Conservation (phyloP, 179 eudicot species). For the Silene vulgaris region DNA sequence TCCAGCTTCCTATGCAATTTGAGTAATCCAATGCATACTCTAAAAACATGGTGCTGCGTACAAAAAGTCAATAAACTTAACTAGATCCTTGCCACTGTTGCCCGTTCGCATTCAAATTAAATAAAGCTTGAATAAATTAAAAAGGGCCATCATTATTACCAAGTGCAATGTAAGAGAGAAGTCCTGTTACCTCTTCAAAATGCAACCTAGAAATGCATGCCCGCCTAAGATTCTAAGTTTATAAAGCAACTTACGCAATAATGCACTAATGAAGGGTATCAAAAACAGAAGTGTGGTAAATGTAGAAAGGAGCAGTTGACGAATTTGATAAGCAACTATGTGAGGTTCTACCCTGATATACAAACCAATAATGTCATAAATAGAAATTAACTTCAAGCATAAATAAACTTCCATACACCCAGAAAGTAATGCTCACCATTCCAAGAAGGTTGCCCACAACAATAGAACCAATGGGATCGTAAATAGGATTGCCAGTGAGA, state of each 20-base stretch:
- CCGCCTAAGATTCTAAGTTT: background rate
- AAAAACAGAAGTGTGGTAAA: no score
- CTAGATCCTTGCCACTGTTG: no score
- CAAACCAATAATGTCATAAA: background rate
- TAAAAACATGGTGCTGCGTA: no score
- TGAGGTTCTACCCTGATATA: background rate
- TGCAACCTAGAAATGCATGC: background rate
- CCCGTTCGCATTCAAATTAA: no score
- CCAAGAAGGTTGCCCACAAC: slow-evolving; percentile 92
- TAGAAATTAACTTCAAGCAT: background rate
- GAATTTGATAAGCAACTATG: no score
- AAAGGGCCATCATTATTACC: no score
- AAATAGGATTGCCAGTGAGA: slow-evolving; percentile 84
- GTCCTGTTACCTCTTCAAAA: background rate
- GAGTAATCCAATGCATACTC: no score
- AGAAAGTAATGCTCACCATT: slow-evolving; percentile 46
- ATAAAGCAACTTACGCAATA: background rate
- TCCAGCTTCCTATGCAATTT: no score
- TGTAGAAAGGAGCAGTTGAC: no score
- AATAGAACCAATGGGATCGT: slow-evolving; percentile 92
- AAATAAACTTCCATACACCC: background rate
- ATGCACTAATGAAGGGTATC: background rate
- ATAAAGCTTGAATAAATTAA: no score
- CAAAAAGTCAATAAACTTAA: no score
- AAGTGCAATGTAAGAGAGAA: background rate